phyloP scores from a whole-genome alignment of 2,329 filamentous ascomycete species.

The Aspergillus sp. region DNA sequence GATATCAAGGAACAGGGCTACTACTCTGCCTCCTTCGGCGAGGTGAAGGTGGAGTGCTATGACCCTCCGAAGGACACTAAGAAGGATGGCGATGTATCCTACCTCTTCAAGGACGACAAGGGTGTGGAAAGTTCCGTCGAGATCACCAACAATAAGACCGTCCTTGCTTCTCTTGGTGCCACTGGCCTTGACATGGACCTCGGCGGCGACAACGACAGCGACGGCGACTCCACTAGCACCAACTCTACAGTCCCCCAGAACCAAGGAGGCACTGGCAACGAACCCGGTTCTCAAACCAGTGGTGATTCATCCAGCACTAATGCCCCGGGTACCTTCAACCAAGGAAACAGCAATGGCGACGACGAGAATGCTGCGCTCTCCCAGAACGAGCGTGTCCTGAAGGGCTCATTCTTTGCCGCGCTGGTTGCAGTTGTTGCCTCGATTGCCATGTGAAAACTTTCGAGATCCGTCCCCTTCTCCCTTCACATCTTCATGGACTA shows the following conservation, averaged over 20 bases:
- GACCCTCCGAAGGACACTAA: constrained; percentile 71
- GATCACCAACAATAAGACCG: constrained; percentile 71
- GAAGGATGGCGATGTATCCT: constrained; percentile 62
- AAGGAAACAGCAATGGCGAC: constrained; percentile 21
- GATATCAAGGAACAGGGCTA: constrained; percentile 84
- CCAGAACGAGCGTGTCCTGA: constrained; percentile 42
- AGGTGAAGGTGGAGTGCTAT: constrained; percentile 85
- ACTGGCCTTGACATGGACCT: constrained; percentile 71
- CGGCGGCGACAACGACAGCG: constrained; percentile 17
- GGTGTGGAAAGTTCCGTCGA: constrained; percentile 76
- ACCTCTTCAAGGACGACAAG: constrained; percentile 67
- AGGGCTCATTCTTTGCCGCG: constrained; percentile 48
- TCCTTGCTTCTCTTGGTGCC: constrained; percentile 76
- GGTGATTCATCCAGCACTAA: constrained; percentile 15
- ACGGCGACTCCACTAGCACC: constrained; percentile 17
- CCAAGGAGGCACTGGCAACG: constrained; percentile 33
- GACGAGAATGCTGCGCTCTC: constrained; percentile 31
- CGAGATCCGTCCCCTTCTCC: constrained; percentile 2
- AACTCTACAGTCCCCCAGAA: constrained; percentile 32
- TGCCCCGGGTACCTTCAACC: constrained; percentile 29
- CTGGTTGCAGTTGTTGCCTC: constrained; percentile 48
- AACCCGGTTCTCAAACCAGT: constrained; percentile 19
- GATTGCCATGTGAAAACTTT: constrained; percentile 42
- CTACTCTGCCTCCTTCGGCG: constrained; percentile 78
- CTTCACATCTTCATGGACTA: constrained; percentile 19